A percentile compares a stretch with the other conserved stretches of the same genome.
phyloP scores from a whole-genome alignment of 768 basidiomycete species.

The Suillus luteus region DNA sequence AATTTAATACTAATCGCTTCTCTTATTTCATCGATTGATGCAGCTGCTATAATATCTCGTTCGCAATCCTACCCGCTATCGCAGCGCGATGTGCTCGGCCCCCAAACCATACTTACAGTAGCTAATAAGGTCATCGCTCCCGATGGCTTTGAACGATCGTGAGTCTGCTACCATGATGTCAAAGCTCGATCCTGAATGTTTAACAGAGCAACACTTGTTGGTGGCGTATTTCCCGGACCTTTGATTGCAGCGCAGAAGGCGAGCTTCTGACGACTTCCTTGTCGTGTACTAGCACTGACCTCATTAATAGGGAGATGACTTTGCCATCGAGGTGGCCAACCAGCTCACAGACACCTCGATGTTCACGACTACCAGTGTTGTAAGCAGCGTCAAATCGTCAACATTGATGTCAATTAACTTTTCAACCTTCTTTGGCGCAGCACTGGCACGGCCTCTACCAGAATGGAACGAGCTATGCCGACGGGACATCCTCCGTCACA shows the following conservation, averaged over 20 bases:
- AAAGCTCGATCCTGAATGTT: background rate
- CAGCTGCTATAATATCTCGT: conserved; percentile 23
- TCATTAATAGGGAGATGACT: conserved; percentile 35
- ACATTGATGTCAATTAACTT: background rate
- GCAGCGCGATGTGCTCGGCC: conserved; percentile 16
- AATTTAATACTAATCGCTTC: conserved; percentile 13
- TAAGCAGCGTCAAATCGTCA: conserved; percentile 25
- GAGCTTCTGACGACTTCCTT: background rate
- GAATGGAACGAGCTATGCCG: conserved; percentile 42
- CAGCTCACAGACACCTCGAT: conserved; percentile 46
- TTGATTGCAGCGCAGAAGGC: conserved; percentile 44
- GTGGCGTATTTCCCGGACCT: conserved; percentile 46
- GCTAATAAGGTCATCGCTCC: conserved; percentile 44
- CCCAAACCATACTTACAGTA: conserved; percentile 32
- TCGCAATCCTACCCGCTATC: conserved; percentile 13
- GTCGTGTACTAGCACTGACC: conserved; percentile 5
- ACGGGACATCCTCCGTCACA: conserved; percentile 42
- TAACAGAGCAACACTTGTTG: conserved; percentile 43
- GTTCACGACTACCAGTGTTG: conserved; percentile 52
- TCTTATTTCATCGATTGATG: conserved; percentile 13
- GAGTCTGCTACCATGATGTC: conserved; percentile 16
- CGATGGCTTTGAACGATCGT: conserved; percentile 47
- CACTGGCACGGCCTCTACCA: conserved; percentile 61
- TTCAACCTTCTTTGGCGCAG: conserved; percentile 26
- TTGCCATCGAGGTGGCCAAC: conserved; percentile 48